Evolutionary conservation across 805 yeast species (phyloP).

Genomic region (Nadsonia fulvescens): DNA sequence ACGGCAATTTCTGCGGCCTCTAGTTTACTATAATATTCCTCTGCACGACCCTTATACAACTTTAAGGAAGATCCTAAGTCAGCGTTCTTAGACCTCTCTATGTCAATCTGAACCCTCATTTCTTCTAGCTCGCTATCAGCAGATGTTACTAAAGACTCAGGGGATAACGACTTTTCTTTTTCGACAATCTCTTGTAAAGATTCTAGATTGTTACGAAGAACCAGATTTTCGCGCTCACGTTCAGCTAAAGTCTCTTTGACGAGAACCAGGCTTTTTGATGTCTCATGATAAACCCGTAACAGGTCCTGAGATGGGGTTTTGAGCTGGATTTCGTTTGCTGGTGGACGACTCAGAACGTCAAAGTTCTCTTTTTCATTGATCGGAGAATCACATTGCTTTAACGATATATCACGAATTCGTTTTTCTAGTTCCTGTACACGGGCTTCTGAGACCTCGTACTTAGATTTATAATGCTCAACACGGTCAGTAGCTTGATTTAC

Average conservation of each 20-base stretch:
- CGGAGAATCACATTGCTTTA: too few relatives aligned
- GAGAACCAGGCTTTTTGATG: constrained; percentile 12
- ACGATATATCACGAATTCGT: too few relatives aligned
- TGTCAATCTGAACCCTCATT: constrained; percentile 38
- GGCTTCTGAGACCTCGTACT: too few relatives aligned
- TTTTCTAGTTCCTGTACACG: too few relatives aligned
- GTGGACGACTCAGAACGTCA: too few relatives aligned
- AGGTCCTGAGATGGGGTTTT: constrained; percentile 11
- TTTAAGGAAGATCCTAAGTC: constrained; percentile 38
- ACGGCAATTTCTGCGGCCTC: constrained; percentile 68
- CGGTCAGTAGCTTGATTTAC: neutral
- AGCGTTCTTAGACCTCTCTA: constrained; percentile 33
- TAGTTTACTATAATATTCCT: constrained; percentile 51
- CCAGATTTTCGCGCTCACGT: constrained; percentile 13
- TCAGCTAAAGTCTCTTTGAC: constrained; percentile 12
- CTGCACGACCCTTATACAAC: constrained; percentile 53
- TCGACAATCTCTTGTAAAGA: too few relatives aligned
- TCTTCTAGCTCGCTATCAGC: constrained; percentile 15
- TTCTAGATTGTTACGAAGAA: too few relatives aligned
- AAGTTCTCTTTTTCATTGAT: too few relatives aligned
- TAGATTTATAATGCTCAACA: too few relatives aligned
- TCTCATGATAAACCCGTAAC: constrained; percentile 13
- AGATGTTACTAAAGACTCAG: too few relatives aligned
- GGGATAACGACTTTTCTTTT: too few relatives aligned
- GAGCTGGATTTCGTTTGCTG: too few relatives aligned